These are phyloP conservation scores for Cocos nucifera DNA, from an alignment of 176 grass and related monocot genomes.

Conservation along the genomic window DNA sequence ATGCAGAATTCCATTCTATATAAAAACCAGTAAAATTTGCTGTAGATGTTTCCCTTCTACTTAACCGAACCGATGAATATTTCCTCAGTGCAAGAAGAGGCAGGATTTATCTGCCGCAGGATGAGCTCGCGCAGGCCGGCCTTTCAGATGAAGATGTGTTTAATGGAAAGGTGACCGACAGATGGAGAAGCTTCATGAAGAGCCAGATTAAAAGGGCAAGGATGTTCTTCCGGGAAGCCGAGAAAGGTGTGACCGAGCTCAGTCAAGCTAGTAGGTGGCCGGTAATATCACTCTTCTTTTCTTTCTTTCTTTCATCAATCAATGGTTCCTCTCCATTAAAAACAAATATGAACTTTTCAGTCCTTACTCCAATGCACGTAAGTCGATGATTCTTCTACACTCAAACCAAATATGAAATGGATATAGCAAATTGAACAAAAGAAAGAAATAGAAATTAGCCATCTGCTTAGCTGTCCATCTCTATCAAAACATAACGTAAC, in stretches of 20 bases:
- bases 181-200: constrained; percentile 75
- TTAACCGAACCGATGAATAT: neutral
- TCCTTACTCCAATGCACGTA: too few species aligned
- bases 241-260: constrained; percentile 67
- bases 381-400: too few species aligned
- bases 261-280: constrained; percentile 90
- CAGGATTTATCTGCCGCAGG: constrained; percentile 70
- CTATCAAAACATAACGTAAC: too few species aligned
- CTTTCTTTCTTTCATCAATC: neutral
- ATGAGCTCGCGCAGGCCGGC: constrained; percentile 64
- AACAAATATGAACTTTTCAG: too few species aligned
- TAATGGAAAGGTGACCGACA: constrained; percentile 47
- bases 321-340: too few species aligned
- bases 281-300: constrained; percentile 26
- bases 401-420: too few species aligned
- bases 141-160: constrained; percentile 84
- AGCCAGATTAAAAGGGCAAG: constrained; percentile 61
- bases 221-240: constrained; percentile 57
- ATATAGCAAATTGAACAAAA: too few species aligned
- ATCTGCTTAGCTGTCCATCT: too few species aligned
- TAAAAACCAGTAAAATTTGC: too few species aligned
- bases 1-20: too few species aligned
- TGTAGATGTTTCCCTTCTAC: too few species aligned
- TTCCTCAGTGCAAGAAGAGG: constrained; percentile 58
- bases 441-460: too few species aligned